phyloP scores from a whole-genome alignment of 768 basidiomycete species.

The Auriculariales sp. region DNA sequence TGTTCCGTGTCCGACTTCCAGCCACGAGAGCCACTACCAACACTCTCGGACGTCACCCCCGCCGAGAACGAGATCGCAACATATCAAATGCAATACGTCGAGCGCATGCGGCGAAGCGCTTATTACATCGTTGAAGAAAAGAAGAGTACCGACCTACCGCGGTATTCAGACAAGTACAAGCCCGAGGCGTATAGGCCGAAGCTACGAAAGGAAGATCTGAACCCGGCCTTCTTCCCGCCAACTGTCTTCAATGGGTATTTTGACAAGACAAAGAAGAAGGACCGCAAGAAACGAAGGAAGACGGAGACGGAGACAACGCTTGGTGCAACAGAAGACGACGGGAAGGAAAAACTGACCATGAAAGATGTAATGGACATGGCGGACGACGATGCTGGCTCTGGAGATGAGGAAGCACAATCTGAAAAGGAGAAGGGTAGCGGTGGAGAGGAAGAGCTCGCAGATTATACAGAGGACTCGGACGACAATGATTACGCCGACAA shows the following conservation, averaged over 20 bases:
- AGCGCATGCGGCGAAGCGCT: constrained; percentile 49
- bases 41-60: constrained; percentile 47
- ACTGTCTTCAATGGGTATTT: constrained; percentile 70
- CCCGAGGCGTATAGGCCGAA: constrained; percentile 39
- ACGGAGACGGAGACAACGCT: constrained; percentile 3
- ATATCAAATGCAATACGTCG: constrained; percentile 50
- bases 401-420: constrained; percentile 48
- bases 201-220: constrained; percentile 54
- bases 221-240: constrained; percentile 63
- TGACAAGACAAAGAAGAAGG: constrained; percentile 52
- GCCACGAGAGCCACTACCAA: constrained; percentile 50
- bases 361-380: neutral
- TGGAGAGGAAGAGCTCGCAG: constrained; percentile 49
- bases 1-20: too few species aligned
- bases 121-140: constrained; percentile 64
- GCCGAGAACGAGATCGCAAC: constrained; percentile 54
- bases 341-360: too few species aligned
- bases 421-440: constrained; percentile 57
- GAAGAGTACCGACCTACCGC: constrained; percentile 57
- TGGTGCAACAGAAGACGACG: too few species aligned
- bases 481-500: constrained; percentile 86
- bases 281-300: constrained; percentile 19
- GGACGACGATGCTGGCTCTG: neutral
- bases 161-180: constrained; percentile 76
- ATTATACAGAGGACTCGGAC: constrained; percentile 75